These are phyloP conservation scores for Metrosideros polymorpha DNA, from an alignment of 441 rosid species.

Conservation along the genomic window DNA sequence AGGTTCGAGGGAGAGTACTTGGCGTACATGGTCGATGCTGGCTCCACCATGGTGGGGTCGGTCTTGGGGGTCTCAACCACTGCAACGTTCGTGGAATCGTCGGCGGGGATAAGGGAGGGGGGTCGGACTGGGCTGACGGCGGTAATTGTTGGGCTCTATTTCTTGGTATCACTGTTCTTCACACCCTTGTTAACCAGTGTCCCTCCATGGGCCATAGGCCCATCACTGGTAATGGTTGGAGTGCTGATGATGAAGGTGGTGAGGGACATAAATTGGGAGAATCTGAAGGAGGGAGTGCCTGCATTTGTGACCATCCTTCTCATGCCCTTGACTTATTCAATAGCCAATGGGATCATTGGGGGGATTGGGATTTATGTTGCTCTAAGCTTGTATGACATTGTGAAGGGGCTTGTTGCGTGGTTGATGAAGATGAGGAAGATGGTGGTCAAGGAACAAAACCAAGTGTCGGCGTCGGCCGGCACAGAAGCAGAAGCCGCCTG, in stretches of 20 bases:
- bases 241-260: slow-evolving; percentile 81
- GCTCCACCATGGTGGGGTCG: slow-evolving; percentile 68
- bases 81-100: slow-evolving; percentile 65
- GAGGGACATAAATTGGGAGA: slow-evolving; percentile 60
- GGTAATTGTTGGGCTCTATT: slow-evolving; percentile 42
- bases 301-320: slow-evolving; percentile 79
- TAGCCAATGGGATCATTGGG: slow-evolving; percentile 78
- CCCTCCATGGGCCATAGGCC: slow-evolving; percentile 91
- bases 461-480: slow-evolving; percentile 39
- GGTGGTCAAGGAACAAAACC: slow-evolving; percentile 47
- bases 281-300: slow-evolving; percentile 60
- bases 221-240: slow-evolving; percentile 74
- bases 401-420: slow-evolving; percentile 15
- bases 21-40: slow-evolving; percentile 76
- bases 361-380: slow-evolving; percentile 65
- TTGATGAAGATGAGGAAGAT: slow-evolving; percentile 32
- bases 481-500: slow-evolving; percentile 6
- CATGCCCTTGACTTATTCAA: slow-evolving; percentile 81
- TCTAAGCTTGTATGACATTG: slow-evolving; percentile 42
- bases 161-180: slow-evolving; percentile 52
- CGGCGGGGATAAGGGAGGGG: slow-evolving; percentile 83
- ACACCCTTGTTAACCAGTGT: slow-evolving; percentile 62
- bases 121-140: slow-evolving; percentile 91
- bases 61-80: slow-evolving; percentile 59
- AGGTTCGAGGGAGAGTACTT: slow-evolving; percentile 69